Base-by-base conservation (phyloP, 2,329 filamentous ascomycete species). In the Diaporthe vaccinii region DNA sequence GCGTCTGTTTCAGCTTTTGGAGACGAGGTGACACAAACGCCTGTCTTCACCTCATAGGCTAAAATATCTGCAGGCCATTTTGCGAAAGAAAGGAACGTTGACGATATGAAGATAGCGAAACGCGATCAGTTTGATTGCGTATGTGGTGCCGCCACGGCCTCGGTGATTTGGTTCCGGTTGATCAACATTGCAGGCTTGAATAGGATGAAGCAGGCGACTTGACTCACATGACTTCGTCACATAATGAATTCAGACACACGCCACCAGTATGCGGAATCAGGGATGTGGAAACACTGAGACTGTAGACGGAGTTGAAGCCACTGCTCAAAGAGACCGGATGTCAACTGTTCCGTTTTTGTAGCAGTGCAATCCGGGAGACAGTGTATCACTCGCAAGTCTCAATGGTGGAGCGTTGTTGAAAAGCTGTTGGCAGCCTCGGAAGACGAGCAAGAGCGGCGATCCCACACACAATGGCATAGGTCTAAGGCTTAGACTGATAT, bases 281-380 rank as follows among this genome's bases (percentile, higher is more conserved):
- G 9, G 12, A 0, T 4, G 25, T 31, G 25, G 12, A 31, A 8
- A 3, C 3, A 12, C 0, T 2, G 17, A 7, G 2, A 10, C 25
- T 14, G 1, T 6, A 3, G 1, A 65, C 15, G 22, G 20, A 22
- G 41, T 22, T 49, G 61, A 12, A 12, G 20, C 4, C 9, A n/a
- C 49, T 17, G 25, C 25, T 34, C 10, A 44, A n/a, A 17, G n/a
- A 20, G 5, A 15, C 28, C 28, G 28, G 28, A 34, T 28, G 22
- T 34, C 2, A 6, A 2, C 28, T 28, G 4, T 10, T 31, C 61
- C 61, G 41, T 31, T 49, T 22, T 46, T 8, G 17, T 22, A 46
- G 20, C 41, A 28, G 22, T 39, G 31, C 12, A n/a, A 3, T 36
- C 14, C 14, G 3, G 7, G 12, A 5, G 20, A n/a, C 28, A 3